These are phyloP conservation scores for Calocybe gangraenosa DNA, from an alignment of 768 basidiomycete species.

Conservation along the genomic window DNA sequence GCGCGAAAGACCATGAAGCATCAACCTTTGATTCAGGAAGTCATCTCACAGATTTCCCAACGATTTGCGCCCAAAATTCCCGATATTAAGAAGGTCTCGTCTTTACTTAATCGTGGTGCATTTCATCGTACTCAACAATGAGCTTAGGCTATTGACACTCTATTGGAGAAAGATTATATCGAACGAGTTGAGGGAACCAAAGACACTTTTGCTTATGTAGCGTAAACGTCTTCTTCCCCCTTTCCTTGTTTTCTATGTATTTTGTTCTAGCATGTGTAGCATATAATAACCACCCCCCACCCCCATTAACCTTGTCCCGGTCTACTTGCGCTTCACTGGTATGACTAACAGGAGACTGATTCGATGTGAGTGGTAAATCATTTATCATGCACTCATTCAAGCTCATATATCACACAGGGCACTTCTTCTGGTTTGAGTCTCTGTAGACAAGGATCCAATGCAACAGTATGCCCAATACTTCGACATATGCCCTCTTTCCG, in stretches of 20 bases:
- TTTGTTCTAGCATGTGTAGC: conserved; percentile 43
- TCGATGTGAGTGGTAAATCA: too few species aligned
- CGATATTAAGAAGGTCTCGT: conserved; percentile 87
- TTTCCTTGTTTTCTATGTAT: conserved; percentile 5
- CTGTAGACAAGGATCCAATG: neutral
- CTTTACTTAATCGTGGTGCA: conserved; percentile 7
- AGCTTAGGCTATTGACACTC: conserved; percentile 78
- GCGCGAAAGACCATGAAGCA: conserved; percentile 95
- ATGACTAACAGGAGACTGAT: too few species aligned
- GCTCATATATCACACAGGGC: neutral
- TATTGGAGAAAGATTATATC: conserved; percentile 97
- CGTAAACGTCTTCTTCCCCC: conserved; percentile 33
- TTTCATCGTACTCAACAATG: conserved; percentile 12
- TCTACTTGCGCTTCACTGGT: too few species aligned
- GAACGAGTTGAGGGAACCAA: conserved; percentile 90
- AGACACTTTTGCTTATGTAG: conserved; percentile 82
- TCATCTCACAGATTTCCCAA: conserved; percentile 83
- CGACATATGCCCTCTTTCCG: neutral
- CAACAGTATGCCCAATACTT: neutral
- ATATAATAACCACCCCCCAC: conserved; percentile 31
- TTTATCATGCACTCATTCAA: too few species aligned
- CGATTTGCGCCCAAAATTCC: conserved; percentile 91
- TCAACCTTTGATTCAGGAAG: conserved; percentile 84
- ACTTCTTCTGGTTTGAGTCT: neutral
- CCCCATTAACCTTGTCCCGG: conserved; percentile 1